Percentiles rank a stretch among this genome's conserved stretches.
phyloP scores from a whole-genome alignment of 2,329 filamentous ascomycete genomes.

The Diaporthe destruens region DNA sequence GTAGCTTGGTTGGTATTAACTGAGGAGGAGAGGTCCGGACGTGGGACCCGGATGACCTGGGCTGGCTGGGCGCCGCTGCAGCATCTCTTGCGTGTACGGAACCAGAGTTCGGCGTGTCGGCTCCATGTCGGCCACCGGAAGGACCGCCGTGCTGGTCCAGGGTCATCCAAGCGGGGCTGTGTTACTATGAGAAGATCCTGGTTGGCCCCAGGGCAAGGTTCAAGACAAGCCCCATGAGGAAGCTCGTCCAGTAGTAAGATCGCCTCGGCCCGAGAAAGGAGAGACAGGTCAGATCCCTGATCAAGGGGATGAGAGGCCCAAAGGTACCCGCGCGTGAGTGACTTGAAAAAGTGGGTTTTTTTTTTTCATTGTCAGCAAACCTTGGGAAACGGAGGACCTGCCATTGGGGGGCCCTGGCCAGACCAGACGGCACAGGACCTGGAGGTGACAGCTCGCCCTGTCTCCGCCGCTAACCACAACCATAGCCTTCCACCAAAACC shows the following conservation, averaged over 20 bases:
- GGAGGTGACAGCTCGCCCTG: constrained; percentile 24
- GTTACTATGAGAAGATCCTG: constrained; percentile 2
- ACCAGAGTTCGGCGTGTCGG: constrained; percentile 19
- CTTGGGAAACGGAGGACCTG: constrained; percentile 8
- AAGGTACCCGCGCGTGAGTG: constrained; percentile 11
- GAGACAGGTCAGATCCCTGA: constrained; percentile 24
- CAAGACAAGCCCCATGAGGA: constrained; percentile 7
- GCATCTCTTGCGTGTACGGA: not conserved
- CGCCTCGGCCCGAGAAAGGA: constrained; percentile 39
- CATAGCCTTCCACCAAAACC: not conserved
- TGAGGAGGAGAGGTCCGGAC: not conserved
- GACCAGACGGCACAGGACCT: not conserved
- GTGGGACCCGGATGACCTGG: not conserved
- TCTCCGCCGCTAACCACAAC: constrained; percentile 25
- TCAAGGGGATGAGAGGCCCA: not conserved
- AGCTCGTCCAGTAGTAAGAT: constrained; percentile 36
- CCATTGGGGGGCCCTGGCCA: constrained; percentile 6
- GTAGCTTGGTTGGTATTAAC: constrained; percentile 25
- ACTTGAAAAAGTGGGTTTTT: constrained; percentile 27
- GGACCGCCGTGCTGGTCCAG: not conserved
- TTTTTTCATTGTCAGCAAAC: constrained; percentile 29
- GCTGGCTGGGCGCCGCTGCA: not conserved
- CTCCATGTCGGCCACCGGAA: constrained; percentile 46
- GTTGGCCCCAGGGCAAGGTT: constrained; percentile 40
- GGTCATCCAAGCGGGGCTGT: not conserved